Base-by-base conservation (phyloP, 495 filamentous ascomycete genomes). In the Saxophila tyrrhenica region DNA sequence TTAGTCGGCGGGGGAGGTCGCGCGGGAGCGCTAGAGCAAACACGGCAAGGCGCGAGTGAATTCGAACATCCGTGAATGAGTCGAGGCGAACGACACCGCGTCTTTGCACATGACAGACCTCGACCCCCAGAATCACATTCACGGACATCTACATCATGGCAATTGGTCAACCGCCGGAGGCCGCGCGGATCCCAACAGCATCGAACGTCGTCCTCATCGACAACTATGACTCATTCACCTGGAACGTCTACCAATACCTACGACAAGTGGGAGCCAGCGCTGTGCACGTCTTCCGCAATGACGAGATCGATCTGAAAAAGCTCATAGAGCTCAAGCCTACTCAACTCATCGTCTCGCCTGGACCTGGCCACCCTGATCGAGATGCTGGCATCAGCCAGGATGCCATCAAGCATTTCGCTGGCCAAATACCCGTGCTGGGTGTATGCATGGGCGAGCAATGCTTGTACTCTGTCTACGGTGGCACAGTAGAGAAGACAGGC, bases 381-480 rank as follows among this genome's bases (percentile, higher is more conserved):
- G 94, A 99, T 71, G 87, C 92, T 1, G 92, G 92, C 50, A 81
- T 97, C 62, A 95, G 89, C 65, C 87, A 83, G 60, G 85, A 88
- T 63, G 92, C 88, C 38, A 95, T 99, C 65, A 70, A 79, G 59
- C 72, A 97, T 67, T 99, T 97, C 67, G 81, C 84, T n/a, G 92
- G 92, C 25, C 96, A 94, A 69, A 86, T 99, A 39, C 92, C 92
- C 0, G 76, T 99, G n/a, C 80, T 99, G 32, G 92, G 92, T 20
- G 92, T 99, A 17, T 99, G 92, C 66, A 96, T 99, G 90, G 92
- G 92, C 60, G 84, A 94, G 79, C 92, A 99, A 76, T 97, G 90
- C 68, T 95, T 99, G 25, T 89, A 90, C 60, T 83, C 87, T 48
- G 80, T 85, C 10, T 95, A 92, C 65, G 92, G 92, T 49, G 92